Evolutionary conservation across 176 grass and related monocot genomes (phyloP).

Genomic region (Oryza meridionalis): DNA sequence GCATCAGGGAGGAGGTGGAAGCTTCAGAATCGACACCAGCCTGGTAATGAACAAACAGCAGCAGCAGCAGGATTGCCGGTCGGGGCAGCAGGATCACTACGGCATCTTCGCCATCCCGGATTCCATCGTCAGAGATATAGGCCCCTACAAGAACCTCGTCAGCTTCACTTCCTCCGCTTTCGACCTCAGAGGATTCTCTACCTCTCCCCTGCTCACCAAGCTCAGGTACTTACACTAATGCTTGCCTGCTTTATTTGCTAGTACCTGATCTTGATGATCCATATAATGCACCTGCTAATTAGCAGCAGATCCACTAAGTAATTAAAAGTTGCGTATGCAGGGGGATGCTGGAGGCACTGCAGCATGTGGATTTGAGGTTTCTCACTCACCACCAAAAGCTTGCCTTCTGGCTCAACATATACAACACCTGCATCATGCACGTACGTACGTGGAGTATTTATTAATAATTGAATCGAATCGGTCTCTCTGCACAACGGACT

Average conservation of each 20-base stretch:
- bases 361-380: constrained; percentile 58
- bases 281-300: background rate
- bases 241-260: no score
- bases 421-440: constrained; percentile 97
- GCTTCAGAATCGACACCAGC: constrained; percentile 51
- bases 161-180: constrained; percentile 69
- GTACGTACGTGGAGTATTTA: constrained; percentile 22
- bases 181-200: constrained; percentile 60
- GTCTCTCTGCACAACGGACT: no score
- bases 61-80: background rate
- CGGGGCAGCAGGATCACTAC: constrained; percentile 83
- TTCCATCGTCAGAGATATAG: constrained; percentile 76
- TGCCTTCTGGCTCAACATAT: constrained; percentile 90
- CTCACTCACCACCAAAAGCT: constrained; percentile 77
- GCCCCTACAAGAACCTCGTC: constrained; percentile 92
- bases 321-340: constrained; percentile 12
- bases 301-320: no score
- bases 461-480: no score
- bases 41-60: constrained; percentile 6
- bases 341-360: constrained; percentile 65
- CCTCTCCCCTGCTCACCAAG: constrained; percentile 73
- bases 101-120: constrained; percentile 66
- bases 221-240: constrained; percentile 19
- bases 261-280: background rate
- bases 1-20: background rate